Base-by-base conservation (phyloP, 768 basidiomycete genomes). In the Rubroboletus satanas region DNA sequence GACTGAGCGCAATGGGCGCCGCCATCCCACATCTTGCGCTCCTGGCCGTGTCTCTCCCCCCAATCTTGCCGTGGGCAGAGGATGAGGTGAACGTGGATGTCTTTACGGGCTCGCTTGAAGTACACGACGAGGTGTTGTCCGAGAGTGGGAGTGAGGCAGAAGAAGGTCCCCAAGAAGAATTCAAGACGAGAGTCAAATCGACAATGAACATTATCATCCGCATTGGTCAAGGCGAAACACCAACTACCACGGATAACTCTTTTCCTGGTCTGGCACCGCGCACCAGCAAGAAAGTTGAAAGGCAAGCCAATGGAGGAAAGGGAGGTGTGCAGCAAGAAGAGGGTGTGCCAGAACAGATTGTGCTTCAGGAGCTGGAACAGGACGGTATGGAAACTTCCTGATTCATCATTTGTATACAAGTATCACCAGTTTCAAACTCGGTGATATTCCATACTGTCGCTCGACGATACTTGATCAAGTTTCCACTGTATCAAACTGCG, bases 1-100 rank as follows among this genome's bases (percentile, higher is more conserved):
- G 85, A 67, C 70, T 95, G 42, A 83, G 80, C 55, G 93, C 90
- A 7, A 87, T 94, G 84, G 93, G 91, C 26, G 93, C 93, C 5
- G 91, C 93, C 2, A 93, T 95, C 54, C 91, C 93, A 3, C 85
- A 85, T 62, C 81, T 92, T 23, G 71, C 88, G 29, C 83, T 83
- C 45, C 77, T 96, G 14, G 73, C 80, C 12, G 79, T 85, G 6
- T 85, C 90, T 21, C 75, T 94, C 29, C 88, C 90, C 0, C 75
- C 79, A 3, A 83, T 87, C 45, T 76, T 95, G 11, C 89, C 90
- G 0, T 90, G 82, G 63, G 61, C 81, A 1, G 67, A 72, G 36
- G 79, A 83, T 45, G 87, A 90, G 52, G 81, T 90, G 5, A 76
- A 77, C 39, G 79, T 78, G 23, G 79, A 85, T 52, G 74, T 87